Conservation (phyloP, 192 early-diverging fungal species). For the Coemansia guatemalensis region DNA sequence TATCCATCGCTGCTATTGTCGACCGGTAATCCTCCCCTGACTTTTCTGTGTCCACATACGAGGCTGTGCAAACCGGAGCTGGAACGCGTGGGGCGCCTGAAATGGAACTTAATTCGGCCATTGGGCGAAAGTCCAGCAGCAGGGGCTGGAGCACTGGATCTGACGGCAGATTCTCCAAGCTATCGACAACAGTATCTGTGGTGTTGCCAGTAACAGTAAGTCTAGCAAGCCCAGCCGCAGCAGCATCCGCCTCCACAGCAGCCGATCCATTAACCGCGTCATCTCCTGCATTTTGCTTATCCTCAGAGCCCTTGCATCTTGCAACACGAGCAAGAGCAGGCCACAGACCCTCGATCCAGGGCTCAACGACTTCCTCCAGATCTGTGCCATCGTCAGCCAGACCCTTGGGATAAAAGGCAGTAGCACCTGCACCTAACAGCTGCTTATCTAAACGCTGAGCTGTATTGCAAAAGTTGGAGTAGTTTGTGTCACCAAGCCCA, state of each 20-base stretch:
- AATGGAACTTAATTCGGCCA: conserved; percentile 37
- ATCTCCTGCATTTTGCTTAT: neutral
- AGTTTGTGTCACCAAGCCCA: conserved; percentile 94
- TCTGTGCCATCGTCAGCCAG: conserved; percentile 92
- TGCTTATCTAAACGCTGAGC: conserved; percentile 78
- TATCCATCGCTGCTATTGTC: too few species aligned
- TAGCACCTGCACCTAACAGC: conserved; percentile 72
- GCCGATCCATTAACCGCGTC: neutral
- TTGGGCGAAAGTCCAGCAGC: conserved; percentile 34
- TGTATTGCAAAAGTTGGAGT: conserved; percentile 89
- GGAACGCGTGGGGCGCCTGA: conserved; percentile 37
- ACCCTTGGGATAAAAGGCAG: conserved; percentile 71
- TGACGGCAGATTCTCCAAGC: neutral
- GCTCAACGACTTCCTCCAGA: conserved; percentile 88
- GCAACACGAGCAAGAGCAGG: conserved; percentile 56
- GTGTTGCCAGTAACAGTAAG: conserved; percentile 1
- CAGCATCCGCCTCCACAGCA: neutral
- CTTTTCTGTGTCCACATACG: neutral
- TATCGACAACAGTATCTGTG: neutral
- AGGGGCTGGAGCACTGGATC: conserved; percentile 33
- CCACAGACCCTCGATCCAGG: conserved; percentile 90
- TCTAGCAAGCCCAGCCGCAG: conserved; percentile 2
- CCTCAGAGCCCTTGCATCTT: conserved; percentile 2
- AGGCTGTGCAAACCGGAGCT: conserved; percentile 16
- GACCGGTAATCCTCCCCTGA: neutral